Evolutionary conservation across 73 alveolate species (phyloP).

Genomic region (Blepharisma japonicum): DNA sequence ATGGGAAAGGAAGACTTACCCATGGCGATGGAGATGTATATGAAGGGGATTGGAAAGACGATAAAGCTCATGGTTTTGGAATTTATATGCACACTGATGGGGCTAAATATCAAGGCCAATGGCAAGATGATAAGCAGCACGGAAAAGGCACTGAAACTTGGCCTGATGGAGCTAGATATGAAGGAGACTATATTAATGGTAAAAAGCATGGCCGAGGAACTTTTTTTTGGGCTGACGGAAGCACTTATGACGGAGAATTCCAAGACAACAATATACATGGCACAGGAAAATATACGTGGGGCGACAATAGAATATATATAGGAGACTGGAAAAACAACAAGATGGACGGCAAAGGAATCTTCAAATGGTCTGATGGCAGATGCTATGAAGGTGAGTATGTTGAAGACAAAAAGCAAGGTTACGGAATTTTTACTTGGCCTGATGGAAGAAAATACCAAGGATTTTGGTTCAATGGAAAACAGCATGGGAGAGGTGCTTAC

Average conservation of each 20-base stretch:
- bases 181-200: background rate
- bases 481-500: background rate
- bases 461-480: background rate
- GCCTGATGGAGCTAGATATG: slow-evolving; percentile 21
- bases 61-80: slow-evolving; percentile 1
- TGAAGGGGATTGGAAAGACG: slow-evolving; percentile 18
- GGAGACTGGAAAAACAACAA: background rate
- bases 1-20: background rate
- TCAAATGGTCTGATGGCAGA: background rate
- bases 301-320: background rate
- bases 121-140: background rate
- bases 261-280: background rate
- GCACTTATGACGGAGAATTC: background rate
- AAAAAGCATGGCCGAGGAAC: slow-evolving; percentile 8
- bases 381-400: background rate
- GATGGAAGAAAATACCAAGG: slow-evolving; percentile 11
- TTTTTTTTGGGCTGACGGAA: background rate
- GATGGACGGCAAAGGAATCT: background rate
- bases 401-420: slow-evolving; percentile 8
- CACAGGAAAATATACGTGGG: background rate
- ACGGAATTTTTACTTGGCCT: slow-evolving; percentile 4
- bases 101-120: background rate
- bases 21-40: slow-evolving; percentile 13
- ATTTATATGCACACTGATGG: slow-evolving; percentile 1
- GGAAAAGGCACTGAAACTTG: slow-evolving; percentile 9